Evolutionary conservation across 2,329 filamentous ascomycete genomes (phyloP).

Genomic region (Fusarium subtropicale): DNA sequence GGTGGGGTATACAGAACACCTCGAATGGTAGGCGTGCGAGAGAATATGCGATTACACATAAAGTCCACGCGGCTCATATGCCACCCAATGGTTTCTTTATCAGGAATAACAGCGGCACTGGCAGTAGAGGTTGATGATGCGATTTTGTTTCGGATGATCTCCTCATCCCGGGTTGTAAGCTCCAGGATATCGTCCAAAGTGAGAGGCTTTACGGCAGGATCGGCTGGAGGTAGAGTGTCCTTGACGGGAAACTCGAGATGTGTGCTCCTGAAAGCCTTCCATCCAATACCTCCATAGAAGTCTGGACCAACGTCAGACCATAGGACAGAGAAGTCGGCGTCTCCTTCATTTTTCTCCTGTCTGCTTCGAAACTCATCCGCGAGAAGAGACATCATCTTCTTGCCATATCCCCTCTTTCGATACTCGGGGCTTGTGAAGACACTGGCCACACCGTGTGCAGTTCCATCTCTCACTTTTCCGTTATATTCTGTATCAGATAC

Average conservation of each 20-base stretch:
- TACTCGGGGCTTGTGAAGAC: conserved; percentile 79
- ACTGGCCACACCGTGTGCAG: conserved; percentile 80
- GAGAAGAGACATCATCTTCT: conserved; percentile 77
- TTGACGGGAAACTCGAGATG: conserved; percentile 72
- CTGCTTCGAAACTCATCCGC: conserved; percentile 55
- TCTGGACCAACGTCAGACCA: conserved; percentile 88
- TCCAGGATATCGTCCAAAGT: conserved; percentile 69
- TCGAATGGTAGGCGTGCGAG: conserved; percentile 67
- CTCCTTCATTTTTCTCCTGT: conserved; percentile 47
- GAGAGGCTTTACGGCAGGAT: conserved; percentile 57
- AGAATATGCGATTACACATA: conserved; percentile 73
- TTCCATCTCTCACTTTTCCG: conserved; percentile 61
- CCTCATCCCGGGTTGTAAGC: conserved; percentile 73
- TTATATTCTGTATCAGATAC: conserved; percentile 50
- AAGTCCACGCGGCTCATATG: conserved; percentile 83
- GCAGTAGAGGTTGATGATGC: conserved; percentile 47
- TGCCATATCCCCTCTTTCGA: conserved; percentile 80
- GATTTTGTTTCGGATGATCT: conserved; percentile 68
- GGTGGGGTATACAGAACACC: conserved; percentile 73
- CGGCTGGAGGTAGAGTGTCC: conserved; percentile 46
- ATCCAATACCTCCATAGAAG: conserved; percentile 83
- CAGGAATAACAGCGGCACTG: conserved; percentile 52
- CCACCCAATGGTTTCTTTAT: conserved; percentile 60
- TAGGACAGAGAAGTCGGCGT: conserved; percentile 76
- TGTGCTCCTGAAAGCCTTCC: conserved; percentile 78